phyloP scores from a whole-genome alignment of 768 basidiomycete species.

The Tylopilus sp. region DNA sequence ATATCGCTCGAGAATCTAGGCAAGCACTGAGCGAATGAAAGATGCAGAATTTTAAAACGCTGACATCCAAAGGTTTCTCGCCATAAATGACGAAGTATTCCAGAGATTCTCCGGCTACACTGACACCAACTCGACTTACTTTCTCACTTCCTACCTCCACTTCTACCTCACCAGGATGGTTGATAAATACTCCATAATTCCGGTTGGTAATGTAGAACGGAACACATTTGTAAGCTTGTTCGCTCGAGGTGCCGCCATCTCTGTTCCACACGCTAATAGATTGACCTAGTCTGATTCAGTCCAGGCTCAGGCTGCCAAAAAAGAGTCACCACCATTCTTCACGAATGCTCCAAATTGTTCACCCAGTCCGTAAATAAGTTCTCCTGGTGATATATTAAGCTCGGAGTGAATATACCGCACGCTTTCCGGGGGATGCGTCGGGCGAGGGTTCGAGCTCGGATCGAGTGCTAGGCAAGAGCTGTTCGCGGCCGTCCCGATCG shows the following conservation, averaged over 20 bases:
- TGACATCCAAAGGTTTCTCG: constrained; percentile 55
- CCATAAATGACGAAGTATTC: constrained; percentile 76
- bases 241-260: constrained; percentile 67
- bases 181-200: constrained; percentile 74
- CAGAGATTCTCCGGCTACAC: constrained; percentile 57
- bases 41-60: not conserved
- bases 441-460: constrained; percentile 54
- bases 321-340: constrained; percentile 59
- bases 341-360: constrained; percentile 74
- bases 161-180: constrained; percentile 73
- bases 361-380: constrained; percentile 70
- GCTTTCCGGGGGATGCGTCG: constrained; percentile 37
- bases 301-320: constrained; percentile 18
- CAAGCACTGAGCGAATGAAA: constrained; percentile 1
- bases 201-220: constrained; percentile 69
- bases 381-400: constrained; percentile 64
- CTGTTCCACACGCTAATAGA: constrained; percentile 62
- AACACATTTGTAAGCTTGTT: constrained; percentile 64
- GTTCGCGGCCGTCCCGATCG: constrained; percentile 45
- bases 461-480: constrained; percentile 56
- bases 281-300: constrained; percentile 39
- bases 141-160: constrained; percentile 69
- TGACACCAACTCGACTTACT: constrained; percentile 60
- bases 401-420: constrained; percentile 35
- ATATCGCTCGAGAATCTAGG: constrained; percentile 18